phyloP scores from a whole-genome alignment of 495 filamentous ascomycete genomes.

The Lepraria neglecta region DNA sequence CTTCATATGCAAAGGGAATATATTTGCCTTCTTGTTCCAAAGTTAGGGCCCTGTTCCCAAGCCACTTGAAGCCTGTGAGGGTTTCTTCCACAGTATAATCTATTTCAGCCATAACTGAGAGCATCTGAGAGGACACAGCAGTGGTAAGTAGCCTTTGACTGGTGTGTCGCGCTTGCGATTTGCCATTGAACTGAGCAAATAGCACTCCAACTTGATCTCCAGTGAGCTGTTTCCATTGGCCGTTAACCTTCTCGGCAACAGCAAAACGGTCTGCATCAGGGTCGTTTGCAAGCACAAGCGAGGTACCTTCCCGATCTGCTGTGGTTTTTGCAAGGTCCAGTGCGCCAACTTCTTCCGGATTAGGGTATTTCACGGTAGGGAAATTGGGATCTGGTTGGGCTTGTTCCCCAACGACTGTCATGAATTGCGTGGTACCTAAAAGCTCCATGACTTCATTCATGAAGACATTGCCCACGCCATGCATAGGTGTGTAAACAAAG shows the following conservation, averaged over 20 bases:
- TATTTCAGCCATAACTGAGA: slow-evolving; percentile 52
- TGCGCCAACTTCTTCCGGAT: slow-evolving; percentile 65
- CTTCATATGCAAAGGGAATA: slow-evolving; percentile 60
- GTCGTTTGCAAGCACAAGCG: slow-evolving; percentile 59
- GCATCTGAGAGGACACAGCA: slow-evolving; percentile 62
- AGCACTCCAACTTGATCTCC: slow-evolving; percentile 65
- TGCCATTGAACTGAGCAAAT: slow-evolving; percentile 45
- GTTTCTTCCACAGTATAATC: slow-evolving; percentile 58
- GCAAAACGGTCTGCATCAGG: slow-evolving; percentile 71
- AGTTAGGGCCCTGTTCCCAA: slow-evolving; percentile 46
- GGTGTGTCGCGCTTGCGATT: slow-evolving; percentile 1
- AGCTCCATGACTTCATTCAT: slow-evolving; percentile 44
- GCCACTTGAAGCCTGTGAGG: slow-evolving; percentile 73
- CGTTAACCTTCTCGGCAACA: slow-evolving; percentile 54
- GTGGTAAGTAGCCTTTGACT: slow-evolving; percentile 52
- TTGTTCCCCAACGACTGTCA: slow-evolving; percentile 43
- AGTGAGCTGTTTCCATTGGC: slow-evolving; percentile 57
- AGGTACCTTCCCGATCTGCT: slow-evolving; percentile 45
- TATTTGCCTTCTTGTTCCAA: slow-evolving; percentile 43
- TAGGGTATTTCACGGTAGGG: slow-evolving; percentile 63
- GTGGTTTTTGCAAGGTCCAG: slow-evolving; percentile 56
- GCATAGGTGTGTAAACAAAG: slow-evolving; percentile 64
- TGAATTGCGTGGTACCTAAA: slow-evolving; percentile 42
- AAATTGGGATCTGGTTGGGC: slow-evolving; percentile 60
- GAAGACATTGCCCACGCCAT: slow-evolving; percentile 54